phyloP scores from a whole-genome alignment of 768 basidiomycete species.

The Boletus patriciae region DNA sequence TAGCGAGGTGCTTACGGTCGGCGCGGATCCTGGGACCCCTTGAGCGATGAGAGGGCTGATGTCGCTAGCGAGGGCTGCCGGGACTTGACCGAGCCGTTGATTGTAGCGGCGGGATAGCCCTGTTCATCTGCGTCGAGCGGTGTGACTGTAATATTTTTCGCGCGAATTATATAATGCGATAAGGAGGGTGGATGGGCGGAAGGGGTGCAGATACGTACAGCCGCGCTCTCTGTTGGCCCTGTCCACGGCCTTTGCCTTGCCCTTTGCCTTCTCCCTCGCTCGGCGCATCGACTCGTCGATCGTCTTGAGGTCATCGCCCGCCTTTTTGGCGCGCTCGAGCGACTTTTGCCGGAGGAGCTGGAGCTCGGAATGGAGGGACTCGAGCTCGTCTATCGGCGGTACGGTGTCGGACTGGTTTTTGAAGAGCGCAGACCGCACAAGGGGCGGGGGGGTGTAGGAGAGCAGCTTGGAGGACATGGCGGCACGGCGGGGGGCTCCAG shows the following conservation, averaged over 20 bases:
- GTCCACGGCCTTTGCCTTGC: slow-evolving; percentile 68
- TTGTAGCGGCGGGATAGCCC: slow-evolving; percentile 30
- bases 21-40: slow-evolving; percentile 63
- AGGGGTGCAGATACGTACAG: slow-evolving; percentile 52
- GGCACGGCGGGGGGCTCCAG: slow-evolving; percentile 23
- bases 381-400: slow-evolving; percentile 72
- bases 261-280: slow-evolving; percentile 73
- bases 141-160: slow-evolving; percentile 36
- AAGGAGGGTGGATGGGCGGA: slow-evolving; percentile 14
- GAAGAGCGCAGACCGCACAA: slow-evolving; percentile 58
- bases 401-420: slow-evolving; percentile 63
- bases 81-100: slow-evolving; percentile 42
- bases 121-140: slow-evolving; percentile 56
- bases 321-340: slow-evolving; percentile 68
- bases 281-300: slow-evolving; percentile 76
- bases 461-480: slow-evolving; percentile 64
- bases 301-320: slow-evolving; percentile 68
- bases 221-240: slow-evolving; percentile 73
- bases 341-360: slow-evolving; percentile 50
- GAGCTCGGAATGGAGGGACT: slow-evolving; percentile 63
- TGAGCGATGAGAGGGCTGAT: slow-evolving; percentile 48
- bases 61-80: slow-evolving; percentile 49
- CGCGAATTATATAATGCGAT: slow-evolving; percentile 13
- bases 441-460: slow-evolving; percentile 47
- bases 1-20: slow-evolving; percentile 46